Evolutionary conservation across 345 rosid genomes (phyloP).

Genomic region (Syzygium jambos): DNA sequence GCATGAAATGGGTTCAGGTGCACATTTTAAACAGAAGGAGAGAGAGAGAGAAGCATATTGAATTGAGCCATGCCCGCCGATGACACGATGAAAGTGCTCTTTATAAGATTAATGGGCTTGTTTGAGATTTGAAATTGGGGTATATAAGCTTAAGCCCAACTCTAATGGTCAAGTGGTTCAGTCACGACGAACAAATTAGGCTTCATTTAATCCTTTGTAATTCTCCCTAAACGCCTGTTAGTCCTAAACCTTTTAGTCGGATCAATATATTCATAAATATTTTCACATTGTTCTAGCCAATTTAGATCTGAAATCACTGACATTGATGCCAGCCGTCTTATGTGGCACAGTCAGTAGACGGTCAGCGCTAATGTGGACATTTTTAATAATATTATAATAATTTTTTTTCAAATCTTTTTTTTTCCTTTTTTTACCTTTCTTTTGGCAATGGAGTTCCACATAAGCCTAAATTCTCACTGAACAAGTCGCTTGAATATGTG

Average conservation of each 20-base stretch:
- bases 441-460: background rate
- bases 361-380: too few relatives aligned
- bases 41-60: background rate
- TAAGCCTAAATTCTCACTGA: background rate
- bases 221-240: too few relatives aligned
- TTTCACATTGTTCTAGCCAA: too few relatives aligned
- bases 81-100: background rate
- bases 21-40: background rate
- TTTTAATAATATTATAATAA: too few relatives aligned
- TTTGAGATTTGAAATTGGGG: background rate
- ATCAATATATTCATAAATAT: too few relatives aligned
- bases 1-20: background rate
- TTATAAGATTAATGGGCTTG: background rate
- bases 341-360: fast-evolving
- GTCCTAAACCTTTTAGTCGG: too few relatives aligned
- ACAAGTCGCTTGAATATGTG: background rate
- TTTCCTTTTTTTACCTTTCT: background rate
- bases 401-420: too few relatives aligned
- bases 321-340: too few relatives aligned
- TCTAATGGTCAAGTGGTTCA: background rate
- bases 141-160: background rate
- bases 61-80: background rate
- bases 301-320: too few relatives aligned
- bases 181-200: background rate
- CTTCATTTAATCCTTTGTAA: background rate